These are phyloP conservation scores for Coemansia sp. DNA, from an alignment of 192 early-diverging fungal species.

Conservation along the genomic window DNA sequence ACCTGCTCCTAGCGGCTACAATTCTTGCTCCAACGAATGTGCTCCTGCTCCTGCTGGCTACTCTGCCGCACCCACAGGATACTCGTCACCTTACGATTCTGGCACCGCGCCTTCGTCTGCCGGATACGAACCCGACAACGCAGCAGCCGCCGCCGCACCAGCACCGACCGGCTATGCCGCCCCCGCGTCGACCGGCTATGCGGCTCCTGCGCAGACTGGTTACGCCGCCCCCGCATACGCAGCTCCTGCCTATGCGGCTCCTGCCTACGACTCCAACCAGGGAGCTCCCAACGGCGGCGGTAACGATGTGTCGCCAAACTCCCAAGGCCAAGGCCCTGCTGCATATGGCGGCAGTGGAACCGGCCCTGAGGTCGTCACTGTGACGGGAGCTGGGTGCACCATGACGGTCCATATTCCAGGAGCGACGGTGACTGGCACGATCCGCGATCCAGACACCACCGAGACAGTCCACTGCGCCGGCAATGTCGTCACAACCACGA, in stretches of 20 bases:
- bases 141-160: constrained; percentile 19
- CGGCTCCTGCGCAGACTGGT: constrained; percentile 17
- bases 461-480: constrained; percentile 28
- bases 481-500: constrained; percentile 25
- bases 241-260: constrained; percentile 14
- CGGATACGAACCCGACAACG: constrained; percentile 13
- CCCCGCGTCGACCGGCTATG: constrained; percentile 17
- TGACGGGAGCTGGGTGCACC: constrained; percentile 18
- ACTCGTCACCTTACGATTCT: not conserved
- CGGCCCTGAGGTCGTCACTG: constrained; percentile 17
- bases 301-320: constrained; percentile 16
- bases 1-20: constrained; percentile 9
- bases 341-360: constrained; percentile 22
- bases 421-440: constrained; percentile 28
- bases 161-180: constrained; percentile 19
- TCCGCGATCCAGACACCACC: constrained; percentile 31
- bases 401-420: constrained; percentile 37
- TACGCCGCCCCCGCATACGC: constrained; percentile 19
- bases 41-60: not conserved
- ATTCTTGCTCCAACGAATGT: constrained; percentile 19
- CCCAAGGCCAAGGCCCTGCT: constrained; percentile 13
- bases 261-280: constrained; percentile 15
- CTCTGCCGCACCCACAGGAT: constrained; percentile 11
- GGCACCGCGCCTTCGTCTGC: constrained; percentile 10
- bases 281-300: constrained; percentile 17